A percentile compares a stretch with the other conserved stretches of the same genome.
Evolutionary conservation across 331 rosid species (phyloP).

Genomic region (Malus hybrid): DNA sequence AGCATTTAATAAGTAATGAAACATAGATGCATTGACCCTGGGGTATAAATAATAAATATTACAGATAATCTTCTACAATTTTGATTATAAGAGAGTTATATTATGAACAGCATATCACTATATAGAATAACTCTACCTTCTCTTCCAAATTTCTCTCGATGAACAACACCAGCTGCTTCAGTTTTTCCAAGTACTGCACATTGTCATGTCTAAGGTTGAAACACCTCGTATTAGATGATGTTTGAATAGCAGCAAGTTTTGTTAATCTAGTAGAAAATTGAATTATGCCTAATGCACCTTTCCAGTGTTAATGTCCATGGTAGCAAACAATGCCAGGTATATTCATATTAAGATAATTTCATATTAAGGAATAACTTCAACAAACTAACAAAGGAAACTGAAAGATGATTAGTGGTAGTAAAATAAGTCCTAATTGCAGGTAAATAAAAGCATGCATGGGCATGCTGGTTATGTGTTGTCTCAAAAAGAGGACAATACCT

Average conservation of each 20-base stretch:
- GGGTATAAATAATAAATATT: not conserved
- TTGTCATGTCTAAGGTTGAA: conserved; percentile 63
- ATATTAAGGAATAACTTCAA: not conserved
- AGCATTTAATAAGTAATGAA: not conserved
- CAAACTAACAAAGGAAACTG: not conserved
- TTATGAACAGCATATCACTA: not conserved
- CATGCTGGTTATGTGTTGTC: conserved; percentile 7
- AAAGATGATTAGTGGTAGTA: not conserved
- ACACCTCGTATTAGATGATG: conserved; percentile 19
- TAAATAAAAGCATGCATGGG: not conserved
- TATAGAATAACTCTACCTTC: conserved; percentile 40
- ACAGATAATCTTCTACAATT: not conserved
- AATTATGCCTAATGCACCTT: not conserved
- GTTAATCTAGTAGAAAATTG: not conserved
- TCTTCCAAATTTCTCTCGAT: conserved; percentile 11
- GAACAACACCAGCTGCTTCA: conserved; percentile 77
- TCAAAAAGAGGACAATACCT: conserved; percentile 42
- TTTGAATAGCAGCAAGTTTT: not conserved
- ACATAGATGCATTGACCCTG: not conserved
- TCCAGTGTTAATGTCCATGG: not conserved
- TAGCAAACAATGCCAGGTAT: not conserved
- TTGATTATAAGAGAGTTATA: not conserved
- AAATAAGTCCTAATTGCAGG: not conserved
- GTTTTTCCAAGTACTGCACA: conserved; percentile 72
- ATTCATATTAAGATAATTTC: not conserved